These are phyloP conservation scores for Triadica sebifera DNA, from an alignment of 345 rosid genomes.

Conservation along the genomic window DNA sequence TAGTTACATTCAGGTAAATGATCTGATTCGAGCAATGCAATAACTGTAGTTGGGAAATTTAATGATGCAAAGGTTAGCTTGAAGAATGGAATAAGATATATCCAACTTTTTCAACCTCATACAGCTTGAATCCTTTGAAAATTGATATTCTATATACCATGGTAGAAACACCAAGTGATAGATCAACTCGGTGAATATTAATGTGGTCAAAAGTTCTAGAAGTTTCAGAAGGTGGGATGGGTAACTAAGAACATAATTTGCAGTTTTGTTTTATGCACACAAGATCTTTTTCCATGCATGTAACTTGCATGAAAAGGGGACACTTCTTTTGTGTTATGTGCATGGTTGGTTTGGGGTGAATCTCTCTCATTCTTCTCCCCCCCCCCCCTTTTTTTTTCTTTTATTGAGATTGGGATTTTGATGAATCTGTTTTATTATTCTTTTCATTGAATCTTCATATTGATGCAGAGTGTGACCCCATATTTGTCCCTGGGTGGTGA, in stretches of 20 bases:
- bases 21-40: conserved; percentile 6
- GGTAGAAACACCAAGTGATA: neutral
- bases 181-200: neutral
- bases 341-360: neutral
- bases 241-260: neutral
- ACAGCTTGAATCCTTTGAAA: neutral
- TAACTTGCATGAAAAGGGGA: too few species aligned
- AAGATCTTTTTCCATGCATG: neutral
- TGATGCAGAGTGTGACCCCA: conserved; percentile 71
- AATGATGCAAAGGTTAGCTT: neutral
- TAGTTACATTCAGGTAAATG: conserved; percentile 83
- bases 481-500: conserved; percentile 86
- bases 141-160: neutral
- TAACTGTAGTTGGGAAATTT: neutral
- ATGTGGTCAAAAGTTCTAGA: neutral
- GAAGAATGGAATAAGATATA: neutral
- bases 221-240: neutral
- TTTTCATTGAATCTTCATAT: neutral
- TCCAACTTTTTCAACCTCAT: neutral
- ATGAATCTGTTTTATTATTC: neutral
- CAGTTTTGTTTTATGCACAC: neutral
- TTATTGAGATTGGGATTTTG: neutral
- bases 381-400: too few species aligned
- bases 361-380: neutral
- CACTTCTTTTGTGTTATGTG: neutral